Evolutionary conservation across 2,329 filamentous ascomycete species (phyloP).

Genomic region (Stemphylium vesicarium): DNA sequence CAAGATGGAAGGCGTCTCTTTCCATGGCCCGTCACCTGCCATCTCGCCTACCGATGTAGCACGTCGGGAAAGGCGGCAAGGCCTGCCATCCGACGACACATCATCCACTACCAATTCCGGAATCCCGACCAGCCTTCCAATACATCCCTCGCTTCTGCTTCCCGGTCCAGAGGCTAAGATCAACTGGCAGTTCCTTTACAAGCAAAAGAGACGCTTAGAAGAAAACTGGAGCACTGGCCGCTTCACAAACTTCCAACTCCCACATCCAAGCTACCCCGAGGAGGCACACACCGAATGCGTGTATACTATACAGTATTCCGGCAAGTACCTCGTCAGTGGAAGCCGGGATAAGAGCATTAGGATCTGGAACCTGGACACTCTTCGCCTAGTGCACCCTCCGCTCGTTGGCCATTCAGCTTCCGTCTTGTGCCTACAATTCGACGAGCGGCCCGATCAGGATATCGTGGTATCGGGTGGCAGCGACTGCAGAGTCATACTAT

Average conservation of each 20-base stretch:
- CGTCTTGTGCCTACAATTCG: slow-evolving; percentile 93
- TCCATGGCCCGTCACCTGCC: slow-evolving; percentile 27
- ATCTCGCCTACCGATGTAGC: slow-evolving; percentile 22
- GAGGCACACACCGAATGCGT: slow-evolving; percentile 93
- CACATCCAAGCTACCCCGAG: slow-evolving; percentile 77
- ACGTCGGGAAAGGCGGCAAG: slow-evolving; percentile 28
- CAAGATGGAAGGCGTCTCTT: slow-evolving; percentile 48
- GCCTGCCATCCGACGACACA: slow-evolving; percentile 9
- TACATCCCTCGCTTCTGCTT: slow-evolving; percentile 43
- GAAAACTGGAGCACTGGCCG: slow-evolving; percentile 88
- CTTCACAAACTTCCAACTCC: slow-evolving; percentile 86
- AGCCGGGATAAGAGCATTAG: slow-evolving; percentile 87
- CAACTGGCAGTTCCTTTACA: slow-evolving; percentile 94
- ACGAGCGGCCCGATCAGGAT: slow-evolving; percentile 84
- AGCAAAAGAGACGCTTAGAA: slow-evolving; percentile 82
- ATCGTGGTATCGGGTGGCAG: slow-evolving; percentile 95
- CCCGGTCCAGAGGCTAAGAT: slow-evolving; percentile 63
- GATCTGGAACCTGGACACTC: slow-evolving; percentile 87
- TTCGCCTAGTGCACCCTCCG: slow-evolving; percentile 75
- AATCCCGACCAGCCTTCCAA: slow-evolving; percentile 20
- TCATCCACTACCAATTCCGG: slow-evolving; percentile 12
- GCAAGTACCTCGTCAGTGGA: slow-evolving; percentile 87
- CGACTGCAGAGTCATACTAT: slow-evolving; percentile 87
- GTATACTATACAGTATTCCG: slow-evolving; percentile 89
- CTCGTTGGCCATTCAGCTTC: slow-evolving; percentile 81